A percentile compares a stretch with the other conserved stretches of the same genome.
Evolutionary conservation across 106 monocot genomes (phyloP).

Genomic region (Apostasia shenzhenica): DNA sequence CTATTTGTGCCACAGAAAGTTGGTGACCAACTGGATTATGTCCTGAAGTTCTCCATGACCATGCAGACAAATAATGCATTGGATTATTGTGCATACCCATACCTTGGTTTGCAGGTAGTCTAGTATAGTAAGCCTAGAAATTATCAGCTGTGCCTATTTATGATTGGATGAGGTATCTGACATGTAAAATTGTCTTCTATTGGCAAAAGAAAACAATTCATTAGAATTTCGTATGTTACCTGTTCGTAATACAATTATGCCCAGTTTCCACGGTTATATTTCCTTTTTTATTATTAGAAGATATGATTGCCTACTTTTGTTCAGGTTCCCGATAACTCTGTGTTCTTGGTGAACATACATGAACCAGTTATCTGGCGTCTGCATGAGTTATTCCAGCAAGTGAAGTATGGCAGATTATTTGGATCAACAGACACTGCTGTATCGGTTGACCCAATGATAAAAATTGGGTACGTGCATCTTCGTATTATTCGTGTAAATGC

Average conservation of each 20-base stretch:
- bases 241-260: no score
- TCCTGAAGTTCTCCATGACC: conserved; percentile 75
- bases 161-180: neutral
- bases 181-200: neutral
- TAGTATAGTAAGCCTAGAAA: neutral
- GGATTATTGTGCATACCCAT: conserved; percentile 76
- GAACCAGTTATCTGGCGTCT: conserved; percentile 98
- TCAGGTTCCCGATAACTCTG: conserved; percentile 70
- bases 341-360: conserved; percentile 88
- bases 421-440: conserved; percentile 55
- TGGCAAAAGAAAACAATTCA: neutral
- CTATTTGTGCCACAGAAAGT: conserved; percentile 56
- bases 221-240: no score
- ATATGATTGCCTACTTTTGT: neutral
- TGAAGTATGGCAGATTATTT: conserved; percentile 51
- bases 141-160: neutral
- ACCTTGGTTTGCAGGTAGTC: conserved; percentile 75
- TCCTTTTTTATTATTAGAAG: neutral
- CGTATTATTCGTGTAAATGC: neutral
- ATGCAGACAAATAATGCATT: conserved; percentile 73
- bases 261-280: neutral
- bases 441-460: conserved; percentile 78
- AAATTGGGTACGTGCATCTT: conserved; percentile 65
- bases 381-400: conserved; percentile 86
- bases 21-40: conserved; percentile 56